phyloP scores from a whole-genome alignment of 176 grass and related monocot species.

The Panicum miliaceum region DNA sequence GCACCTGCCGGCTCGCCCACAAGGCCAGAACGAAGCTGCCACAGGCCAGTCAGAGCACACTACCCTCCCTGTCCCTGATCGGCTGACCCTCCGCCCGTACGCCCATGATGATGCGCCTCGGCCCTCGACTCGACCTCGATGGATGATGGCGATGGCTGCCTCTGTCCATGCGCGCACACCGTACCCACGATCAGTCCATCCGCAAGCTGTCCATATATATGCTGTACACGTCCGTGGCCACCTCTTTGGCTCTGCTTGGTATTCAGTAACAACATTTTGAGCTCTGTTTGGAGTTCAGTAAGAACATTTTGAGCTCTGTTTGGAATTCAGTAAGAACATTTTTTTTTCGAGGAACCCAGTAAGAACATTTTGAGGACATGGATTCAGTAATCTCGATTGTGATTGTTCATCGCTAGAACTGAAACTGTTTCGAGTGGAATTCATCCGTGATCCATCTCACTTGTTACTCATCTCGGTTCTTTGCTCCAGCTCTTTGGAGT shows the following conservation, averaged over 20 bases:
- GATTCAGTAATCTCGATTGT: no score
- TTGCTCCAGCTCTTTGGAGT: no score
- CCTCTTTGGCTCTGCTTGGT: not conserved
- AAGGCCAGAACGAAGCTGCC: not conserved
- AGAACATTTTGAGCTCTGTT: no score
- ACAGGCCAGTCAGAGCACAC: not conserved
- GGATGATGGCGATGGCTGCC: constrained; percentile 7
- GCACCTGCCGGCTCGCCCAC: no score
- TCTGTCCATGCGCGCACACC: not conserved
- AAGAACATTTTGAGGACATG: no score
- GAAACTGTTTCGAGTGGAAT: no score
- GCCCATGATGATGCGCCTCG: not conserved
- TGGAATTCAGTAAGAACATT: no score
- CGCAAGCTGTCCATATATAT: not conserved
- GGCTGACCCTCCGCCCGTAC: not conserved
- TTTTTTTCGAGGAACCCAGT: no score
- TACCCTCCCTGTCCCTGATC: no score
- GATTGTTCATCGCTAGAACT: no score
- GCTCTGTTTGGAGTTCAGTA: no score
- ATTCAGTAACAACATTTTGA: no score
- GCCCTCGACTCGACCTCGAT: not conserved
- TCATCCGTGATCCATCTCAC: not conserved
- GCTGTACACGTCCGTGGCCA: not conserved
- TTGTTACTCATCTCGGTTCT: not conserved
- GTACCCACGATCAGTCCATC: not conserved